Percentiles rank a stretch among this genome's conserved stretches.
Conservation (phyloP, 2,329 filamentous ascomycete species). For the Fusarium sterilihyphosum region DNA sequence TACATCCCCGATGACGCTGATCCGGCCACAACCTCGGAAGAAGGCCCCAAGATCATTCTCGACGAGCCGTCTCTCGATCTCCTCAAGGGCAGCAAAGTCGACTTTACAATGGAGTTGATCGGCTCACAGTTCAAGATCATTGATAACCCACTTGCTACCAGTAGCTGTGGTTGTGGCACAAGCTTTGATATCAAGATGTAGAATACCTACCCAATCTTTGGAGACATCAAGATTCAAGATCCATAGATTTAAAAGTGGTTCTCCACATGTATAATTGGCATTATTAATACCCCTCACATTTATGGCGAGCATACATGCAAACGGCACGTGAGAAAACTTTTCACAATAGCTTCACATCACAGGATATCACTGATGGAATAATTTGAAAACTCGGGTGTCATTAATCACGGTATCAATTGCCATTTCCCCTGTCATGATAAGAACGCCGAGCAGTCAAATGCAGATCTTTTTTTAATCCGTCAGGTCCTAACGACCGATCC, state of each 20-base stretch:
- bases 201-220: not conserved
- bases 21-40: constrained; percentile 41
- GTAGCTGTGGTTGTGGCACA: constrained; percentile 95
- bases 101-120: constrained; percentile 96
- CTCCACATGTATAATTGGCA: constrained; percentile 16
- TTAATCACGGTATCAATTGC: constrained; percentile 55
- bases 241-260: constrained; percentile 15
- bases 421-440: constrained; percentile 51
- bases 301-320: not conserved
- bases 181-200: constrained; percentile 92
- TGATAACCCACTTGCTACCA: constrained; percentile 90
- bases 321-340: not conserved
- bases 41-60: constrained; percentile 81
- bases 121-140: constrained; percentile 91
- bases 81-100: constrained; percentile 91
- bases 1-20: constrained; percentile 64
- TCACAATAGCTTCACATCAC: not conserved
- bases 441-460: constrained; percentile 54
- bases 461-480: constrained; percentile 47
- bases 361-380: constrained; percentile 29
- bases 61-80: constrained; percentile 89
- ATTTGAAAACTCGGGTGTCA: constrained; percentile 52
- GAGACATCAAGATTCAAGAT: not conserved
- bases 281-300: constrained; percentile 33
- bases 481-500: constrained; percentile 43